Percentiles rank a stretch among this genome's conserved stretches.
Evolutionary conservation across 2,329 filamentous ascomycete genomes (phyloP).

Genomic region (Pseudocercospora musae): DNA sequence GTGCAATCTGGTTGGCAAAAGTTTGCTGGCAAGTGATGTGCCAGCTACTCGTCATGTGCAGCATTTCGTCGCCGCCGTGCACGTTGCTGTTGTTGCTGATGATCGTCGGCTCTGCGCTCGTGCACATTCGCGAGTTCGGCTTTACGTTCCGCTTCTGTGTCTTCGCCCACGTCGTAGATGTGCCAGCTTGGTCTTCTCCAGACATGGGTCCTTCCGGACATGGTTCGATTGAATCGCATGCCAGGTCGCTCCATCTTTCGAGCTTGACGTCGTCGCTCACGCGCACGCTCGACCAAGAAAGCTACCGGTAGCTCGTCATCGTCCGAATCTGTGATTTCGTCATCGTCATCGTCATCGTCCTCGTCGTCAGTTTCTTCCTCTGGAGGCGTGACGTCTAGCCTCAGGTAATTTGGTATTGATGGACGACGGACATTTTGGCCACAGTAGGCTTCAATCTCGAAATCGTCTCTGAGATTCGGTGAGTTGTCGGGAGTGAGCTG

Average conservation of each 20-base stretch:
- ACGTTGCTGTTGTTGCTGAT: slow-evolving; percentile 1
- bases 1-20: not conserved
- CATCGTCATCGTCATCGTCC: slow-evolving; percentile 22
- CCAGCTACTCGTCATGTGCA: not conserved
- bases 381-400: slow-evolving; percentile 18
- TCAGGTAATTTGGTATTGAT: slow-evolving; percentile 25
- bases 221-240: slow-evolving; percentile 27
- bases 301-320: slow-evolving; percentile 29
- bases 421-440: slow-evolving; percentile 9
- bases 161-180: slow-evolving; percentile 30
- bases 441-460: slow-evolving; percentile 27
- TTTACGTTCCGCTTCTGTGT: slow-evolving; percentile 26
- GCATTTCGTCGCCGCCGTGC: slow-evolving; percentile 4
- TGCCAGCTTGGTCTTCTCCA: slow-evolving; percentile 32
- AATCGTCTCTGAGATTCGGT: slow-evolving; percentile 30
- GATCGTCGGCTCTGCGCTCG: not conserved
- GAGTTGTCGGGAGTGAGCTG: slow-evolving; percentile 34
- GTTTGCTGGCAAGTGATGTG: not conserved
- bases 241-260: slow-evolving; percentile 30
- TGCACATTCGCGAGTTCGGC: slow-evolving; percentile 21
- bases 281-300: slow-evolving; percentile 26
- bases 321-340: slow-evolving; percentile 21
- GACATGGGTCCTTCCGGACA: slow-evolving; percentile 32
- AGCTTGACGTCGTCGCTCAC: slow-evolving; percentile 15
- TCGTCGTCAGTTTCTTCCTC: slow-evolving; percentile 16